Evolutionary conservation across 2,329 filamentous ascomycete genomes (phyloP), one percentile per base, ranked within the genome.

Genomic region (Penicillium expansum): DNA sequence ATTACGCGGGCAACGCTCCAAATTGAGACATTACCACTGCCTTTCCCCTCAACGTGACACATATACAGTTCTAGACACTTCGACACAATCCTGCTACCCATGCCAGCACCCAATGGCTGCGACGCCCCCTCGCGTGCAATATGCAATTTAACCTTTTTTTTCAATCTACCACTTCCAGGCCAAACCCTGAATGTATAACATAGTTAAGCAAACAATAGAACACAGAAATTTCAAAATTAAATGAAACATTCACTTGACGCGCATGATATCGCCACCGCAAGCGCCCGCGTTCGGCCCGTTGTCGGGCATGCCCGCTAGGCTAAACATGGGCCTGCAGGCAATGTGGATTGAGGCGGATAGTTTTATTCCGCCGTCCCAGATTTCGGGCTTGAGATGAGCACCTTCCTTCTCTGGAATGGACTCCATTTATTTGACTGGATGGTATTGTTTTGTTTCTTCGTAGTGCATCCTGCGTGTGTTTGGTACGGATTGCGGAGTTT

Each of bases 231-330:
- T 32, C 9, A 8, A n/a, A 20, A 45, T 52, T 22, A 20, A 35
- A 24, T 38, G 11, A 41, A 41, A 20, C 10, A n/a, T 20, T n/a
- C 42, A 38, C 35, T 56, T 56, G 48, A 56, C 54, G 48, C 56
- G 43, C 55, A 54, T 52, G 27, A 47, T 47, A 45, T 62, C 48
- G 55, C 52, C 57, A 58, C 57, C 43, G 56, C 63, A 61, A 57
- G 58, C 56, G 57, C 55, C 61, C 62, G 62, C 63, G 49, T 65
- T 65, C 64, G 64, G 64, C 64, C 64, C 64, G 64, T 65, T 61
- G 58, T 66, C 64, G 64, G 64, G 64, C 64, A 64, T 57, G 63
- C 60, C 64, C 64, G 64, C 60, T 65, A 64, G 59, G 49, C 56
- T 48, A 65, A 66, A 45, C 32, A 18, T 45, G 38, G 45, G 48